Conservation (phyloP, 2,329 filamentous ascomycete genomes). For the Emmonsiellopsis sp. region DNA sequence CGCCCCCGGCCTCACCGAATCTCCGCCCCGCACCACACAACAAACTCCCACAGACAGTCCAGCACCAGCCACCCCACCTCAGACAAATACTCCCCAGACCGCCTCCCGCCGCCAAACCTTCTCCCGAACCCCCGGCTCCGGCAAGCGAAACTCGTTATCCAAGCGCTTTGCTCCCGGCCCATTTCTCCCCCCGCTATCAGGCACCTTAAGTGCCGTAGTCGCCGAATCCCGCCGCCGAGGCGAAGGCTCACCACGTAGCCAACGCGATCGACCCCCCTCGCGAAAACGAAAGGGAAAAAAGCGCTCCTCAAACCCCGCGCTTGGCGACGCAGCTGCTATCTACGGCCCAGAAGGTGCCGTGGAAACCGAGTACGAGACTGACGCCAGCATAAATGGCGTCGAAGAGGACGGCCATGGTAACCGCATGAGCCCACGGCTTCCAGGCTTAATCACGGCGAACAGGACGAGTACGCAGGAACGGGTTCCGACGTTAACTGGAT, state of each 20-base stretch:
- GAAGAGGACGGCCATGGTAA: constrained; percentile 6
- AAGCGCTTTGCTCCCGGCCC: constrained; percentile 48
- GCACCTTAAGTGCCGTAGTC: constrained; percentile 52
- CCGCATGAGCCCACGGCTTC: not conserved
- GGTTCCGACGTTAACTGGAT: not conserved
- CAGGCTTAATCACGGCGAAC: not conserved
- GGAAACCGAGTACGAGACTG: constrained; percentile 13
- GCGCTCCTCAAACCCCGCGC: not conserved
- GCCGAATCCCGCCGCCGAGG: constrained; percentile 55
- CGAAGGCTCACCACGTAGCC: constrained; percentile 30
- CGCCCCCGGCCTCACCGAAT: constrained; percentile 25
- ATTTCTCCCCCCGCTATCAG: constrained; percentile 51
- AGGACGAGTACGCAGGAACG: not conserved
- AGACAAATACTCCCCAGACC: constrained; percentile 11
- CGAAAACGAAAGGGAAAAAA: not conserved
- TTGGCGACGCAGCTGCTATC: constrained; percentile 22
- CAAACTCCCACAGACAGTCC: constrained; percentile 12
- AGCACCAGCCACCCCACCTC: constrained; percentile 8
- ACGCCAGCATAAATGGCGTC: constrained; percentile 9
- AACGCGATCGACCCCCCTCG: not conserved
- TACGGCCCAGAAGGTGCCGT: constrained; percentile 11
- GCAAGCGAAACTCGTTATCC: constrained; percentile 39
- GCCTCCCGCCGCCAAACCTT: constrained; percentile 17
- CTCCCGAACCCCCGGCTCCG: constrained; percentile 29
- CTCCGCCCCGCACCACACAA: constrained; percentile 8